Evolutionary conservation across 2,329 filamentous ascomycete species (phyloP).

Genomic region (Furcasterigmium sp.): DNA sequence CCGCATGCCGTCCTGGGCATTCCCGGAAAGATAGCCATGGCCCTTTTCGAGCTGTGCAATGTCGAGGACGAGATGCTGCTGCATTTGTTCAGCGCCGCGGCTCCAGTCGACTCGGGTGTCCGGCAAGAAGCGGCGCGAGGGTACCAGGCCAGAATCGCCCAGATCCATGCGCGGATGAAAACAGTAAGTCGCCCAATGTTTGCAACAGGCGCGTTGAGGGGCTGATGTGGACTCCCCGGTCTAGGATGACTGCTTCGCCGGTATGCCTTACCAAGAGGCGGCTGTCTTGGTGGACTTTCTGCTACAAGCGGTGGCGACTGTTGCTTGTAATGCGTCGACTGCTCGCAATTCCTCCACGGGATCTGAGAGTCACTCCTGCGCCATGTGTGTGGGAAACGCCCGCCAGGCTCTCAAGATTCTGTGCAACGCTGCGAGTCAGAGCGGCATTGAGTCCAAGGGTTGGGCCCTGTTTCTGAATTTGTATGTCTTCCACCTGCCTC

Average conservation of each 20-base stretch:
- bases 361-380: background rate
- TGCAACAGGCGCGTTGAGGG: no score
- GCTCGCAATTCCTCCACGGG: background rate
- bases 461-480: constrained; percentile 5
- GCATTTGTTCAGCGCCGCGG: constrained; percentile 2
- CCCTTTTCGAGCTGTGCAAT: constrained; percentile 1
- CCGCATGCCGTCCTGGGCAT: constrained; percentile 1
- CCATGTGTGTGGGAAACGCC: background rate
- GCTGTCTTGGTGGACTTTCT: background rate
- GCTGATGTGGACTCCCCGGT: background rate
- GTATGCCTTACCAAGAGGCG: background rate
- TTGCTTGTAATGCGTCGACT: background rate
- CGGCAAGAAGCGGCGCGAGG: background rate
- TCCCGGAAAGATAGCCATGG: background rate
- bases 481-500: background rate
- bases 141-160: background rate
- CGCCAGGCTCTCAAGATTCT: background rate
- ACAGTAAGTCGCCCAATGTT: background rate
- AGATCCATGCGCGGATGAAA: background rate
- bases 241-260: background rate
- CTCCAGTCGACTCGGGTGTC: background rate
- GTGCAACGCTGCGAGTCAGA: background rate
- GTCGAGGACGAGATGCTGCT: constrained; percentile 3
- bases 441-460: background rate
- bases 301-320: background rate